Evolutionary conservation across 2,329 filamentous ascomycete genomes (phyloP).

Genomic region (Neoarthrinium moseri): DNA sequence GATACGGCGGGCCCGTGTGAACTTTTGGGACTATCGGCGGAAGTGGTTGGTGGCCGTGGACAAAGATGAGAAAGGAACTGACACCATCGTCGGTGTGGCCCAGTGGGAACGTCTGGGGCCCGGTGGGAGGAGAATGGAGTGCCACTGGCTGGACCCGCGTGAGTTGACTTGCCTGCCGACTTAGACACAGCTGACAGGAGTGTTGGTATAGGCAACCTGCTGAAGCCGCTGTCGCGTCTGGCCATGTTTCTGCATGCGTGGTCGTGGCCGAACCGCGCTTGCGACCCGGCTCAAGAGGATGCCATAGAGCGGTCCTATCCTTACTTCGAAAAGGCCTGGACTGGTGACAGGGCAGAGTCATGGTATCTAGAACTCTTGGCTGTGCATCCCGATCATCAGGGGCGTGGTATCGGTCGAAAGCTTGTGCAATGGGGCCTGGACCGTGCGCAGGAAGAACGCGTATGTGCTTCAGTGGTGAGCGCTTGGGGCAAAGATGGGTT

Average conservation of each 20-base stretch:
- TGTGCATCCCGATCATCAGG: constrained; percentile 38
- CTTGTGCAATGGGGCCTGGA: constrained; percentile 41
- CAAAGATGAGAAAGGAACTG: constrained; percentile 11
- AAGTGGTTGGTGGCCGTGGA: constrained; percentile 25
- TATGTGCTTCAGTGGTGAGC: constrained; percentile 37
- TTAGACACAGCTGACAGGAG: not conserved
- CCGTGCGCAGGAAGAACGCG: constrained; percentile 30
- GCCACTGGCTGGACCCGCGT: constrained; percentile 18
- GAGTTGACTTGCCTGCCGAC: constrained; percentile 5
- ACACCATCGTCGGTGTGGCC: constrained; percentile 21
- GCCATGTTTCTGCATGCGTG: constrained; percentile 11
- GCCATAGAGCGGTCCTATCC: constrained; percentile 19
- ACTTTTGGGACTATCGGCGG: constrained; percentile 26
- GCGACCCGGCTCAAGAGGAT: constrained; percentile 16
- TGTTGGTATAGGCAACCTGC: constrained; percentile 19
- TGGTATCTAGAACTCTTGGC: constrained; percentile 37
- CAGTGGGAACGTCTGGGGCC: constrained; percentile 21
- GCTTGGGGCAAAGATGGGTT: constrained; percentile 38
- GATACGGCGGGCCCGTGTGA: constrained; percentile 23
- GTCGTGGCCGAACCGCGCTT: constrained; percentile 21
- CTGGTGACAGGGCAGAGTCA: constrained; percentile 25
- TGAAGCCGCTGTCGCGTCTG: constrained; percentile 12
- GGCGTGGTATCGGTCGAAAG: constrained; percentile 31
- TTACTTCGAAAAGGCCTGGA: constrained; percentile 23
- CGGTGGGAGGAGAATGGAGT: constrained; percentile 15